phyloP scores from a whole-genome alignment of 306 rosid species.

The Quercus variabilis region DNA sequence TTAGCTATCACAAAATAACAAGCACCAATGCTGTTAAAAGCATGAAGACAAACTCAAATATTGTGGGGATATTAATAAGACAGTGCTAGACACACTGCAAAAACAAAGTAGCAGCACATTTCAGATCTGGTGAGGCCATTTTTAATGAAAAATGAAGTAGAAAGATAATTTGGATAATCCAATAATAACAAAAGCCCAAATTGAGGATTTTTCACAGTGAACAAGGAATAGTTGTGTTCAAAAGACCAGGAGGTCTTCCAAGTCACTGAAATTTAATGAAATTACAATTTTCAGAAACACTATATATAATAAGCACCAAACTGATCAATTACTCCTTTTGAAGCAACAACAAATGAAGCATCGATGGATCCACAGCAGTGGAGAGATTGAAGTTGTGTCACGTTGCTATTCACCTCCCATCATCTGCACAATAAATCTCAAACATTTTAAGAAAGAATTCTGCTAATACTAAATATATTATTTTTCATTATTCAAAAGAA shows the following conservation, averaged over 20 bases:
- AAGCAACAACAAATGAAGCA: neutral
- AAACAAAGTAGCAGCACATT: neutral
- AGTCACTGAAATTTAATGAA: no score
- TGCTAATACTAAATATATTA: neutral
- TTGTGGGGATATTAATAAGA: no score
- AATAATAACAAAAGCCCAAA: neutral
- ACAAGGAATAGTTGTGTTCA: no score
- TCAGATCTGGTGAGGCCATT: neutral
- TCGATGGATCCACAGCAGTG: neutral
- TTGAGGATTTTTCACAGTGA: neutral
- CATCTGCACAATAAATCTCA: constrained; percentile 56
- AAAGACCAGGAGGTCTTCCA: no score
- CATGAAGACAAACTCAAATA: no score
- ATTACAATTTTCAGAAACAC: neutral
- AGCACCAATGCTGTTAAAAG: no score
- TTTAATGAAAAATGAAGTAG: neutral
- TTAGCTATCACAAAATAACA: no score
- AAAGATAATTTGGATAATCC: neutral
- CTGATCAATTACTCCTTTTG: neutral
- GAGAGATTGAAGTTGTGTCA: constrained; percentile 2
- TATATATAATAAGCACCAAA: no score
- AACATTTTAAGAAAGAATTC: neutral
- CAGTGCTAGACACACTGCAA: neutral
- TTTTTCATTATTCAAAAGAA: neutral
- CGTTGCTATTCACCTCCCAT: constrained; percentile 54